Conservation (phyloP, 768 basidiomycete species). For the Lactifluus subvellereus region DNA sequence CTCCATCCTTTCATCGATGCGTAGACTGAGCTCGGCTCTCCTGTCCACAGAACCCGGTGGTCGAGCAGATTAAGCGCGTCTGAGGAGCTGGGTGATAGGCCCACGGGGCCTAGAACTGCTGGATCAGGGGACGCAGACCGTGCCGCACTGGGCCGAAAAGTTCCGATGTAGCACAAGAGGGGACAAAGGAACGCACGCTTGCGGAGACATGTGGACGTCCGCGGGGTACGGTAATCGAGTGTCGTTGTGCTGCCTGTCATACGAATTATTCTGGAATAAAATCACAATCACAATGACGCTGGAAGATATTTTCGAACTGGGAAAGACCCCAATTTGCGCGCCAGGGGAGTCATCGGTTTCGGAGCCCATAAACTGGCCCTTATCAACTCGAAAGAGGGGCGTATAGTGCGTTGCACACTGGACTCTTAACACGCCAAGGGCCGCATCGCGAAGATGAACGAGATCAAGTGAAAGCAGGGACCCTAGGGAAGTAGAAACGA, state of each 20-base stretch:
- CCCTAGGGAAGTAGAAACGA: neutral
- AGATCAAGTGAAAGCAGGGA: neutral
- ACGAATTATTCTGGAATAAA: neutral
- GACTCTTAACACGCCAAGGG: neutral
- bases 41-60: neutral
- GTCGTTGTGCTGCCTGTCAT: neutral
- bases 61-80: neutral
- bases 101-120: neutral
- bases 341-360: neutral
- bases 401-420: neutral
- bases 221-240: neutral
- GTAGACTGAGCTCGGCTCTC: neutral
- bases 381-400: neutral
- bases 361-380: neutral
- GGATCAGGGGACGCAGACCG: neutral
- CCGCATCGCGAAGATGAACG: neutral
- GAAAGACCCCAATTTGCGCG: neutral
- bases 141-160: neutral
- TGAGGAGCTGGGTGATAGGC: neutral
- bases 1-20: neutral
- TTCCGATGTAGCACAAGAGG: neutral
- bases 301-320: neutral
- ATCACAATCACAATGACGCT: neutral
- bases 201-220: neutral
- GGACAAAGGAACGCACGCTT: conserved; percentile 7